These are phyloP conservation scores for Colletotrichum tamarilloi DNA, from an alignment of 2,329 filamentous ascomycete species.

Conservation along the genomic window DNA sequence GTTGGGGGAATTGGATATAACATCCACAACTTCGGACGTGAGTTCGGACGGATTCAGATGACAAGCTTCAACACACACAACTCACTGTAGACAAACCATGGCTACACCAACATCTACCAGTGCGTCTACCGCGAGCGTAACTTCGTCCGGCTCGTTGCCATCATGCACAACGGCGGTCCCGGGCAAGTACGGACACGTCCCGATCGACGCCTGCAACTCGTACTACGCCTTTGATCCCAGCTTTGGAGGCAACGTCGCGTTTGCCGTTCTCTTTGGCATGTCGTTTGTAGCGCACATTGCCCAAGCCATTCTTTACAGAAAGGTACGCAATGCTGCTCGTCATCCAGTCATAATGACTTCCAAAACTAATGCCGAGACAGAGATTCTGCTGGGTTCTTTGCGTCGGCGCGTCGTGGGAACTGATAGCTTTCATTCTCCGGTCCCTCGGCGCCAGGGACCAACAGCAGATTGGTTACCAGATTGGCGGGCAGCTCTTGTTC, in stretches of 20 bases:
- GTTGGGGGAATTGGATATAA: background rate
- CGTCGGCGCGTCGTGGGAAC: slow-evolving; percentile 53
- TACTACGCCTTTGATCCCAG: slow-evolving; percentile 47
- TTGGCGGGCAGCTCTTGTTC: slow-evolving; percentile 49
- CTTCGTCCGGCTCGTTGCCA: slow-evolving; percentile 2
- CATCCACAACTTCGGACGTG: slow-evolving; percentile 13
- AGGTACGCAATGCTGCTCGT: slow-evolving; percentile 36
- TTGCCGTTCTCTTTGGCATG: slow-evolving; percentile 45
- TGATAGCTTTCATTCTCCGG: slow-evolving; percentile 50
- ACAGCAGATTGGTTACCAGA: slow-evolving; percentile 46
- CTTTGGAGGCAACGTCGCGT: slow-evolving; percentile 47
- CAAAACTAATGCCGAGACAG: slow-evolving; percentile 21
- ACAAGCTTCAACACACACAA: background rate
- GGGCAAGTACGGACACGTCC: slow-evolving; percentile 45
- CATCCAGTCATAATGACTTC: fast-evolving
- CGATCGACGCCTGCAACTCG: slow-evolving; percentile 45
- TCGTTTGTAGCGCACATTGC: slow-evolving; percentile 42
- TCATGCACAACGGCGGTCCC: slow-evolving; percentile 47
- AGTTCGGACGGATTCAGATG: slow-evolving; percentile 7
- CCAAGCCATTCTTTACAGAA: slow-evolving; percentile 45
- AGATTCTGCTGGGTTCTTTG: slow-evolving; percentile 52
- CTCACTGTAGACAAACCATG: background rate
- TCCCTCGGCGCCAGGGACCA: slow-evolving; percentile 50
- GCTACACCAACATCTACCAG: background rate
- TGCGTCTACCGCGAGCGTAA: background rate